A percentile compares a stretch with the other conserved stretches of the same genome.
Evolutionary conservation across 2,329 filamentous ascomycete genomes (phyloP).

Genomic region (Aspergillus floridensis): DNA sequence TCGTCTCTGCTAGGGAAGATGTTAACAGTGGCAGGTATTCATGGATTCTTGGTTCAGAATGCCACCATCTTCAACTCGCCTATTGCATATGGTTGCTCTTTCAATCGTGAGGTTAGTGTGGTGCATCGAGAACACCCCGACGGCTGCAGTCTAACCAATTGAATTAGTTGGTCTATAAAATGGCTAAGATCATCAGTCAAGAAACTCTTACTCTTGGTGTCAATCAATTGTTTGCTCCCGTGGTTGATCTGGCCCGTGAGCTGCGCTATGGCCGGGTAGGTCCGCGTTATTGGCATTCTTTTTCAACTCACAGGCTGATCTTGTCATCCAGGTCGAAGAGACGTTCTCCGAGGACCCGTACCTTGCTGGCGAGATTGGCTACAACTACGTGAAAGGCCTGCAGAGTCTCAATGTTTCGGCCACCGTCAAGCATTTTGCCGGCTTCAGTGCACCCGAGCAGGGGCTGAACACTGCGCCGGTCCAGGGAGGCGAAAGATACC

Average conservation of each 20-base stretch:
- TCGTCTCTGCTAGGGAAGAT: neutral
- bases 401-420: constrained; percentile 65
- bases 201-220: constrained; percentile 67
- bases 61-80: constrained; percentile 78
- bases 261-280: constrained; percentile 63
- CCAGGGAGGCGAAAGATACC: constrained; percentile 55
- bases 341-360: constrained; percentile 68
- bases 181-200: constrained; percentile 63
- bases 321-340: constrained; percentile 57
- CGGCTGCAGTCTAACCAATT: neutral
- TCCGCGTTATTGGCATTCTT: neutral
- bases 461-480: constrained; percentile 66
- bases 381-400: constrained; percentile 59
- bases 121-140: no score
- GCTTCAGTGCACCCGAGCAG: constrained; percentile 67
- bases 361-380: constrained; percentile 66
- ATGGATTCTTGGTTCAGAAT: constrained; percentile 69
- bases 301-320: neutral
- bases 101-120: constrained; percentile 54
- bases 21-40: constrained; percentile 46
- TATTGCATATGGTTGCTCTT: constrained; percentile 69
- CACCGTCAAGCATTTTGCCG: constrained; percentile 74
- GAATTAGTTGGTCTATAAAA: constrained; percentile 57
- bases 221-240: constrained; percentile 70
- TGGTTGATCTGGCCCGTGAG: constrained; percentile 69